Conservation (phyloP, 257 asterid genomes). For the Nicotiana paniculata region DNA sequence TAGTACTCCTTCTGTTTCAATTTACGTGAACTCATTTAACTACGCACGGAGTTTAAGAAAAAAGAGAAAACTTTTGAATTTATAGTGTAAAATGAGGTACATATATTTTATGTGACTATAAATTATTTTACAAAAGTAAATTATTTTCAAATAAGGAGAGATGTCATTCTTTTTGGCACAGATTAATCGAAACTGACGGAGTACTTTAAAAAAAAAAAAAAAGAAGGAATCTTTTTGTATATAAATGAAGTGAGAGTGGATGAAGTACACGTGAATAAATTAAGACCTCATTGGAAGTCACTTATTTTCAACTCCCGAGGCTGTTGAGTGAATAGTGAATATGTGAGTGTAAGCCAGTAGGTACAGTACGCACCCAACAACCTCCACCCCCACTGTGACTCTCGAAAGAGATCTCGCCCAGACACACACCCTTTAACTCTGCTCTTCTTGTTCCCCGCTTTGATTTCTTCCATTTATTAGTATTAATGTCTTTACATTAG, state of each 20-base stretch:
- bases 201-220: no score
- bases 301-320: constrained; percentile 34
- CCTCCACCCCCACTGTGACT: constrained; percentile 7
- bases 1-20: no score
- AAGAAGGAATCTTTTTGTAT: no score
- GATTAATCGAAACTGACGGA: no score
- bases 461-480: neutral
- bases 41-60: no score
- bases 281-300: constrained; percentile 26
- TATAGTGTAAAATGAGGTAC: no score
- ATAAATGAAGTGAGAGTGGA: neutral
- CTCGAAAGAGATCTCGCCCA: neutral
- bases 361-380: constrained; percentile 16
- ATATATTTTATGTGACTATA: no score
- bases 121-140: no score
- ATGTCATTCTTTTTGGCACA: no score
- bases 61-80: no score
- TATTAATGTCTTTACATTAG: neutral
- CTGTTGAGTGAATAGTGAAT: neutral
- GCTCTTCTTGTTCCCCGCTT: constrained; percentile 10
- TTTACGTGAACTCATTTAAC: no score
- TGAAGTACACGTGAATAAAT: constrained; percentile 8
- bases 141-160: no score
- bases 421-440: neutral
- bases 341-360: constrained; percentile 16